Evolutionary conservation across 2,329 filamentous ascomycete species (phyloP), one percentile per base, ranked within the genome.

Genomic region (Byssothecium circinans): DNA sequence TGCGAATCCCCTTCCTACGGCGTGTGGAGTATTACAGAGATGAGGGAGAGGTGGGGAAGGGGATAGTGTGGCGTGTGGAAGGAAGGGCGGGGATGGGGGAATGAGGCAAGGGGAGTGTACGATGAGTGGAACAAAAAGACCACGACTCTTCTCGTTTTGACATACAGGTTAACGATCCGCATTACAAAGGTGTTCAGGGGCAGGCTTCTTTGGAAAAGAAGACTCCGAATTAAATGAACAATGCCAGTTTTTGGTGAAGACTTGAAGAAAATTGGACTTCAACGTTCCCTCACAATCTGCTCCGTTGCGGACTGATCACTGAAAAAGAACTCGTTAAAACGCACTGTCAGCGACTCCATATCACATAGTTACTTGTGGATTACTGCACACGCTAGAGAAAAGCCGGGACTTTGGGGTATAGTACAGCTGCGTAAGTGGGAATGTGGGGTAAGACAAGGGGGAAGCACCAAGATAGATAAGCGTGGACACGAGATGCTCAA

Each of bases 1-100:
- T 68, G 59, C 43, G 38, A 41, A 35, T 60, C 58, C 49, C 55
- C 61, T 55, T 58, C 58, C 40, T 51, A 37, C 20, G 53, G 27
- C 37, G 23, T 25, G 23, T 25, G 60, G 55, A 58, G 52, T 15
- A 56, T 65, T 37, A 57, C 60, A 5, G 50, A 60, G 34, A 45
- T 67, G 42, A 45, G 53, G 40, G 54, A 49, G 36, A 45, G 61
- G 12, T 65, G 62, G 64, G 58, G 58, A 53, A 60, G 62, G 48
- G 56, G 60, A 62, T 60, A 32, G 29, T 10, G 23, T 25, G 23
- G 23, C n/a, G 25, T 27, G 25, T 27, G 6, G 25, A 11, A 27
- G 11, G 6, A 7, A 11, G 25, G 25, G 11, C 14, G 10, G 29
- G 12, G 12, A 14, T 14, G 10, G 12, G 12, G 12, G 14, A 14